Evolutionary conservation across 2,329 filamentous ascomycete species (phyloP), one percentile per base, ranked within the genome.

Genomic region (Dactylellina sp.): DNA sequence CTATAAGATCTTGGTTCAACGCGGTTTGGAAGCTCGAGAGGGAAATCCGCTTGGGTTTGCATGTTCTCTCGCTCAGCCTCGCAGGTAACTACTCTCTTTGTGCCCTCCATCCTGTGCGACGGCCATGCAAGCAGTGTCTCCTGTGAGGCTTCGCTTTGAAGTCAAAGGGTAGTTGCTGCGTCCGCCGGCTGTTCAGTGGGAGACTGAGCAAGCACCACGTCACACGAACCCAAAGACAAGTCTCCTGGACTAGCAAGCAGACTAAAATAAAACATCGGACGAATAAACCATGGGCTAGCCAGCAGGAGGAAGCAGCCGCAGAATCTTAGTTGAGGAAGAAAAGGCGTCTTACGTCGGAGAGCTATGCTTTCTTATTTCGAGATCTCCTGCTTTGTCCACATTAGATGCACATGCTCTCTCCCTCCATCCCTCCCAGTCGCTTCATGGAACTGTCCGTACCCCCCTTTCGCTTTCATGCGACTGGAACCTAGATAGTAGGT

Each of bases 201-300:
- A 74, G 22, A 42, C 35, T 56, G 47, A 66, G 61, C 39, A 65
- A 72, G 46, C 70, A 74, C 70, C 70, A 66, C 61, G 61, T 74
- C 70, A 74, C 70, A 74, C 70, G 56, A 74, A 66, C 61, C 70
- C 70, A 61, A 57, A 40, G 28, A 42, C 47, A 57, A 65, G 68
- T 60, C 53, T 50, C 60, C 59, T 56, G 59, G 59, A 57, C 44
- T 18, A 42, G 50, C 63, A 59, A 53, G 35, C 25, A 40, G 40
- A 56, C 53, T 70, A 62, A 62, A 62, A 42, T 40, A 56, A 61
- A 70, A 62, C 56, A 70, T 70, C 64, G 64, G 64, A 70, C 64
- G 64, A 70, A 70, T 62, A 56, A 55, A 56, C 56, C 49, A 55
- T 42, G 42, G 64, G 52, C 53, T 66, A 59, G 62, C 22, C 50